A percentile compares a stretch with the other conserved stretches of the same genome.
Conservation (phyloP, 1,139 yeast species). For the Diutina siamensis region DNA sequence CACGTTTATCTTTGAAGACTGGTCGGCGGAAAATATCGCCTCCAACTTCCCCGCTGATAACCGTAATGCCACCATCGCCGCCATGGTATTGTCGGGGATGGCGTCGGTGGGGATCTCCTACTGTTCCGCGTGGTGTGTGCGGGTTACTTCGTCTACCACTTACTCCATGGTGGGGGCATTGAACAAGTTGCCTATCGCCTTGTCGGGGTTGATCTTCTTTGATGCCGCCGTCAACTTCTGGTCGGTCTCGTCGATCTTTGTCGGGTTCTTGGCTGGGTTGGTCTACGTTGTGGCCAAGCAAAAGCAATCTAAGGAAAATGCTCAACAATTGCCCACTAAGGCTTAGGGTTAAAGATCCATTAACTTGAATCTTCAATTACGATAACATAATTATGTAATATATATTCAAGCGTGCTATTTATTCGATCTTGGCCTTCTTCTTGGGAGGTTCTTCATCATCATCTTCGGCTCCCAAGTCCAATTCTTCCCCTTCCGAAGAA, state of each 20-base stretch:
- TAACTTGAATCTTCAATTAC: no score
- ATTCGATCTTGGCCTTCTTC: conserved; percentile 11
- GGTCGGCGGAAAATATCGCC: conserved; percentile 72
- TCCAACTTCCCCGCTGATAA: conserved; percentile 67
- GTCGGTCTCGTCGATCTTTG: conserved; percentile 79
- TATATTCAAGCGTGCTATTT: no score
- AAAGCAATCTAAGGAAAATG: conserved; percentile 43
- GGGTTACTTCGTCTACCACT: conserved; percentile 96
- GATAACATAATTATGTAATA: no score
- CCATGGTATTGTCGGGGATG: conserved; percentile 88
- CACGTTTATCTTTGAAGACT: conserved; percentile 78
- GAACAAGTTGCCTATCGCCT: conserved; percentile 94
- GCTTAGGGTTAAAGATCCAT: no score
- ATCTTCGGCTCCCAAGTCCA: conserved; percentile 42
- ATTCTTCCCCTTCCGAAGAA: conserved; percentile 42
- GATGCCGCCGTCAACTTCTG: conserved; percentile 91
- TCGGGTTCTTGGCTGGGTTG: conserved; percentile 90
- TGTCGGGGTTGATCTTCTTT: conserved; percentile 86
- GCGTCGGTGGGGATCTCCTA: conserved; percentile 94
- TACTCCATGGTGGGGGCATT: conserved; percentile 99
- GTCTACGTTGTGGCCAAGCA: conserved; percentile 90
- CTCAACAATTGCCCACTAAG: conserved; percentile 29
- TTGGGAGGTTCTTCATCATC: conserved; percentile 25
- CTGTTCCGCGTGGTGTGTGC: conserved; percentile 99
- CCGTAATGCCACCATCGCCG: conserved; percentile 54